Percentiles rank a stretch among this genome's conserved stretches.
phyloP scores from a whole-genome alignment of 2,329 filamentous ascomycete genomes.

The Xylaria digitata region DNA sequence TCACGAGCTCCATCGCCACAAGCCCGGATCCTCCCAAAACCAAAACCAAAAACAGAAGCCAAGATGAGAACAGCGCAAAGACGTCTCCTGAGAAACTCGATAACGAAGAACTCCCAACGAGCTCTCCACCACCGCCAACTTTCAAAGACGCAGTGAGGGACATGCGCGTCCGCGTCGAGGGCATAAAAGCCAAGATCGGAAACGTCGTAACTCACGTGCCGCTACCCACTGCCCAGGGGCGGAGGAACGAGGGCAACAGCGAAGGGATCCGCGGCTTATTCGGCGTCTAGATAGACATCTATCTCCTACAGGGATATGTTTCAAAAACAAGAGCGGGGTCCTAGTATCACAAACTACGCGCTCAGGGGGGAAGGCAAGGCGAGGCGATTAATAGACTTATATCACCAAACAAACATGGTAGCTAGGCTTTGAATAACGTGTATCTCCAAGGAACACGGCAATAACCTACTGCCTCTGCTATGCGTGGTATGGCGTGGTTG shows the following conservation, averaged over 20 bases:
- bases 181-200: constrained; percentile 80
- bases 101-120: too few relatives aligned
- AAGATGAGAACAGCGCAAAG: background rate
- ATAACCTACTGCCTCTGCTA: background rate
- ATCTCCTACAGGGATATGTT: too few relatives aligned
- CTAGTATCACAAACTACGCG: too few relatives aligned
- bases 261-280: constrained; percentile 32
- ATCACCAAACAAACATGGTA: background rate
- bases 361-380: background rate
- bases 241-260: constrained; percentile 5
- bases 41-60: too few relatives aligned
- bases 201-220: constrained; percentile 70
- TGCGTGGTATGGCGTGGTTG: background rate
- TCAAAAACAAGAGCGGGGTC: too few relatives aligned
- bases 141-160: constrained; percentile 30
- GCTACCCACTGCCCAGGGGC: constrained; percentile 47
- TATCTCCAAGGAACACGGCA: background rate
- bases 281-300: constrained; percentile 22
- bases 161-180: constrained; percentile 66
- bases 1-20: background rate
- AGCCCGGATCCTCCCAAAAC: too few relatives aligned
- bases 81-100: background rate
- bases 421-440: background rate
- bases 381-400: background rate
- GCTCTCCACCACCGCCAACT: background rate